Base-by-base conservation (phyloP, 441 rosid species). In the Macaranga tanarius region DNA sequence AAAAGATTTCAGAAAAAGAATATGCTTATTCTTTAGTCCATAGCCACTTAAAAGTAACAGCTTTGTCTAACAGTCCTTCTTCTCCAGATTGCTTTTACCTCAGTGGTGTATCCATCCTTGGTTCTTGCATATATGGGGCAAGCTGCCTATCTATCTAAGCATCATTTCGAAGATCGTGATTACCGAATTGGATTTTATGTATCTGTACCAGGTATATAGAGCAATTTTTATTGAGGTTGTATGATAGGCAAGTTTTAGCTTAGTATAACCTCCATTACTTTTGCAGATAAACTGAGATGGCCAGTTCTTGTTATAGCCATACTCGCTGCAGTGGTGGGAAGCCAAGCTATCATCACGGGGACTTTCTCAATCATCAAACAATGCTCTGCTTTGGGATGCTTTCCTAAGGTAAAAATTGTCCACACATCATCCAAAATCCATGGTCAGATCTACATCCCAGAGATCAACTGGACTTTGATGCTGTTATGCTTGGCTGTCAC, bases 101-200 rank as follows among this genome's bases (percentile, higher is more conserved):
- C 84, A 50, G 83, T 92, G 83, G 99, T 95, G 20, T 95, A 95
- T 82, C 99, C 99, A 26, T 88, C 99, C 10, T 81, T 95, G 81
- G 84, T 95, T 81, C 93, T 95, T 20, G 99, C 99, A 8, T 95
- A 95, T 72, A 92, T 95, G 99, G 99, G 99, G 74, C 99, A 95
- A 86, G 99, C 99, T 72, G 99, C 99, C 47, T 92, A 86, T 80
- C 88, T 95, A 20, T 95, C 99, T 10, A 81, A 74, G 80, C 97
- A 95, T 75, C 97, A 95, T 74, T 57, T 23, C 48, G 68, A 76
- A 3, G 90, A 86, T 50, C 81, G 72, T 56, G 83, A 82, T 45
- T 89, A 89, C 80, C 77, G 40, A 65, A 84, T 94, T n/a, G 97
- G 97, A 47, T 95, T 95, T 76, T 95, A 95, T 67, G 97, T 90